Base-by-base conservation (phyloP, 129 eudicot species). In the Cynara cardunculus region DNA sequence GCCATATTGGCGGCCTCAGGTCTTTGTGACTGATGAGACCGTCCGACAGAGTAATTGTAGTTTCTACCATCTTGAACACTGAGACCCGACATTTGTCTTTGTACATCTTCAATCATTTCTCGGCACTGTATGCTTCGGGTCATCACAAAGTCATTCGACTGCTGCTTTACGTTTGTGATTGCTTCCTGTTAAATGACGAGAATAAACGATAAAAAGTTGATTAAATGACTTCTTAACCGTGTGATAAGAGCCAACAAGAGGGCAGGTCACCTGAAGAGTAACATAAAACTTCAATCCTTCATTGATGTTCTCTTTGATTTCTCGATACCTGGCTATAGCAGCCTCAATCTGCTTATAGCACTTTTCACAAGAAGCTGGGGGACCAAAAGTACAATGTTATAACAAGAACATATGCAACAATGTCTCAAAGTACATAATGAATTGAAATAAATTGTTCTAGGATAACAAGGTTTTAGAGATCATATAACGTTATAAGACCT, bases 281-380 rank as follows among this genome's bases (percentile, higher is more conserved):
- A 94, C 97, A 85, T 94, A 94, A 82, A 94, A 94, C 89, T 94
- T 94, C 76, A 94, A 72, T 74, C 98, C 98, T 79, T 94, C 98
- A 64, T 91, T 91, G 19, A 94, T 87, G 77, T 91, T 94, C 77
- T 90, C 97, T 80, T 91, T 94, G 44, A 94, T 91, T 86, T 94
- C 97, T 64, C 87, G 87, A 77, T 78, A 94, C 79, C 92, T 94
- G 26, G 89, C 90, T 69, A 94, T 70, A 69, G 97, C 97, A 80
- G 97, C 98, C 86, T 94, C 94, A 24, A 94, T 94, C 87, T 94
- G 98, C 91, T 90, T 91, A 81, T 82, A 94, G 78, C 85, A 81
- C 85, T 82, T 91, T 75, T 91, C 98, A 46, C 93, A 91, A 16
- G 97, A 87, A 84, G 92, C 97, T 94, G 87, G 24, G 22, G 37